Base-by-base conservation (phyloP, 2,329 filamentous ascomycete genomes). In the Keithomyces neogunnii region DNA sequence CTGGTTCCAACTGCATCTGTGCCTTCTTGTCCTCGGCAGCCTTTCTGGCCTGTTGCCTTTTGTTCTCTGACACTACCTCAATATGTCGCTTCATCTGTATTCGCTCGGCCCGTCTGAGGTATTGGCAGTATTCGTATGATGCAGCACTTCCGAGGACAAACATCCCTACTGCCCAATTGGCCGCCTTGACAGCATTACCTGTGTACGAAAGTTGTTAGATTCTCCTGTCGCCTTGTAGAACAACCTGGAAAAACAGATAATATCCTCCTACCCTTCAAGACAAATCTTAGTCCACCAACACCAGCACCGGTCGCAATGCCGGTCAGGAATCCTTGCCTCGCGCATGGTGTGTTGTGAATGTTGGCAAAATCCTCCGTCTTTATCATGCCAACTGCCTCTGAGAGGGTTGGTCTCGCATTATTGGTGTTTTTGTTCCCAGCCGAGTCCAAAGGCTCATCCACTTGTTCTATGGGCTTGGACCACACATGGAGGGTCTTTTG, bases 111-210 rank as follows among this genome's bases (percentile, higher is more conserved):
- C 80, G 75, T 53, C 90, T 78, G 55, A 80, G 78, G 58, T 84
- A 84, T 62, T 90, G 84, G 70, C 92, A 97, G 62, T 86, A 89
- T 69, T 96, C 89, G 69, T 90, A 93, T 48, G 85, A 85, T 32
- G 78, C 76, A 45, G 86, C 73, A n/a, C 86, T 84, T 5, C 79
- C 80, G 26, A 86, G 64, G 29, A 85, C 74, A 66, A 93, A 95
- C 36, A 82, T 76, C 5, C 84, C 88, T 5, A 93, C 89, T 0
- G 89, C 90, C 87, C 88, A 95, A 62, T 95, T 95, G 36, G 86
- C 84, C 1, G 88, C 82, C 61, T 79, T 66, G 28, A 57, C 49
- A 2, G 62, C 59, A 36, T 64, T 67, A 32, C 66, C 68, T 69
- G 40, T 29, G 29, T 11, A 8, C 3, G 19, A 19, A 19, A 19